Percentiles rank a stretch among this genome's conserved stretches.
These are phyloP conservation scores for Poa annua DNA, from an alignment of 176 grass and related monocot genomes.

Conservation along the genomic window DNA sequence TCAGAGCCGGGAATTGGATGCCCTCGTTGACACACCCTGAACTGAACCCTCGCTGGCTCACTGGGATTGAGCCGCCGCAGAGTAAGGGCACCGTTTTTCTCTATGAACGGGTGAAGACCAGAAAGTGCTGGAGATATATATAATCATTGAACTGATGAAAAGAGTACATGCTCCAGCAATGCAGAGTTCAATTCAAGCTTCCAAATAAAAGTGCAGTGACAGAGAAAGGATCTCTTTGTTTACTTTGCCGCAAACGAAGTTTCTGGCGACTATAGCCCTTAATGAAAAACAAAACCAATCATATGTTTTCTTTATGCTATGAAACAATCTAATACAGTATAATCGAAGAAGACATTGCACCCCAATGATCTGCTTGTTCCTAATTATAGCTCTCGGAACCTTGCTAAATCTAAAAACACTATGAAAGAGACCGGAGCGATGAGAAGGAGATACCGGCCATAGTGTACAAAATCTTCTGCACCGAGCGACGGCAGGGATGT, in stretches of 20 bases:
- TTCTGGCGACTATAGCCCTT: no score
- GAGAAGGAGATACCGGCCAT: background rate
- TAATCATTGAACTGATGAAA: conserved; percentile 9
- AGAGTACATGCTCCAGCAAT: background rate
- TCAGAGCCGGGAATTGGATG: no score
- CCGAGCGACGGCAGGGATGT: background rate
- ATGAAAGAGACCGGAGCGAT: background rate
- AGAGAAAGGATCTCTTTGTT: background rate
- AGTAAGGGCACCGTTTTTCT: background rate
- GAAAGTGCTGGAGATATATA: background rate
- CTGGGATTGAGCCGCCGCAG: no score
- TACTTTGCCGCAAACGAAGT: no score
- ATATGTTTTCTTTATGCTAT: no score
- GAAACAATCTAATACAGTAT: no score
- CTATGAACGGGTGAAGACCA: background rate
- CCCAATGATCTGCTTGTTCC: background rate
- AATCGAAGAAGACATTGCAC: no score
- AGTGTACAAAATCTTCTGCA: background rate
- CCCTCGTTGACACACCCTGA: no score
- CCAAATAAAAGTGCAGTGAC: background rate
- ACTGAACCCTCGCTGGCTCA: no score
- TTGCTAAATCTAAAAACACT: background rate
- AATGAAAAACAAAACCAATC: no score
- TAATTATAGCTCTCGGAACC: background rate
- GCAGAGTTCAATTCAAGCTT: background rate